Percentiles rank a stretch among this genome's conserved stretches.
These are phyloP conservation scores for Podaxis rugospora DNA, from an alignment of 768 basidiomycete genomes.

Conservation along the genomic window DNA sequence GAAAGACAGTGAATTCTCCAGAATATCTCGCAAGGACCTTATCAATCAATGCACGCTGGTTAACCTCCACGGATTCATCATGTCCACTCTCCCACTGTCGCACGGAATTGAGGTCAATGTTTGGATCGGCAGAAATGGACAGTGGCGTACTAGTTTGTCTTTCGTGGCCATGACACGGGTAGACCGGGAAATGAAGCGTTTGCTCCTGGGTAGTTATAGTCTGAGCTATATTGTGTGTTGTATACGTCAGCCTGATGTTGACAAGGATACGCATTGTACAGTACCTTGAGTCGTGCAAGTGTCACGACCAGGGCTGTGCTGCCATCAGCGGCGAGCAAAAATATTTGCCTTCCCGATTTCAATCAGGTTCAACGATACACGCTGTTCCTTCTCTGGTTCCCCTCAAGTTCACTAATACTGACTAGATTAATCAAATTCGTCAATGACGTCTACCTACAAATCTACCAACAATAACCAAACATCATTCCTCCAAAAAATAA, in stretches of 20 bases:
- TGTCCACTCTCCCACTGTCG: slow-evolving; percentile 52
- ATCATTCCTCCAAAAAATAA: slow-evolving; percentile 1
- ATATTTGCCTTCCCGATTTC: not conserved
- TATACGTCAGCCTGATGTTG: not conserved
- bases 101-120: not conserved
- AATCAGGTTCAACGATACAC: not conserved
- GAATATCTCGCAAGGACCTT: slow-evolving; percentile 95
- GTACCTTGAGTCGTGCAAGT: not conserved
- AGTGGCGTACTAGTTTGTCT: not conserved
- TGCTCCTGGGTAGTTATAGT: not conserved
- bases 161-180: not conserved
- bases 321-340: not conserved
- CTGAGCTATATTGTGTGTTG: not conserved
- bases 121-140: too few relatives aligned
- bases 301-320: not conserved
- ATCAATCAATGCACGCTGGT: slow-evolving; percentile 95
- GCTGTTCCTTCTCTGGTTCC: not conserved
- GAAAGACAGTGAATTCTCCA: slow-evolving; percentile 81
- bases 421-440: slow-evolving; percentile 1
- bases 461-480: slow-evolving; percentile 8
- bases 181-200: not conserved
- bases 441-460: slow-evolving; percentile 10
- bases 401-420: not conserved
- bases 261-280: not conserved
- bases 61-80: slow-evolving; percentile 85